These are phyloP conservation scores for Pochonia chlamydosporia DNA, from an alignment of 2,329 filamentous ascomycete species.

Conservation along the genomic window DNA sequence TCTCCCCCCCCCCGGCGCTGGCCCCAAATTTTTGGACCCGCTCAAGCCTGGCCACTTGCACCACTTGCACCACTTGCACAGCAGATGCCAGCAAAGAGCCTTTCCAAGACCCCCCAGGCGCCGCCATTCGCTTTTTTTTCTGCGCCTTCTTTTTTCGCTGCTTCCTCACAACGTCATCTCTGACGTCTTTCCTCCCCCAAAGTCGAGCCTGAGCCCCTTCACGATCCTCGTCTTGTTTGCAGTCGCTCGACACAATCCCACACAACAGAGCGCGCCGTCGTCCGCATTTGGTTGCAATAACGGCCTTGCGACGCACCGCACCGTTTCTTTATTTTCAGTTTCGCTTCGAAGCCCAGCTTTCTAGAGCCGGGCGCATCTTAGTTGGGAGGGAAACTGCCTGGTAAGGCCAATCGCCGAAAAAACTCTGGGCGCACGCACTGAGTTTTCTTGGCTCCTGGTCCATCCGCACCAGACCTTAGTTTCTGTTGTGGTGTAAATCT, in stretches of 20 bases:
- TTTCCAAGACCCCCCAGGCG: conserved; percentile 11
- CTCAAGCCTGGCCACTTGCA: neutral
- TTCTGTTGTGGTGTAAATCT: conserved; percentile 8
- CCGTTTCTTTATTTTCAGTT: neutral
- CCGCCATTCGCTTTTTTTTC: conserved; percentile 23
- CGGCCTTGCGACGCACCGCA: conserved; percentile 3
- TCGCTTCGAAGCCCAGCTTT: neutral
- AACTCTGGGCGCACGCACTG: too few relatives aligned
- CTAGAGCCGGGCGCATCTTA: neutral
- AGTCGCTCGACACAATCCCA: conserved; percentile 21
- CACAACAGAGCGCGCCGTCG: conserved; percentile 6
- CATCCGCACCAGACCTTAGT: neutral
- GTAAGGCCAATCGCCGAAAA: neutral
- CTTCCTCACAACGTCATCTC: conserved; percentile 38
- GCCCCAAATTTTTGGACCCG: neutral
- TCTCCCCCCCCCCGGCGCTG: neutral
- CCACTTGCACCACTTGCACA: too few relatives aligned
- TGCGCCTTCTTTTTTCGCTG: conserved; percentile 31
- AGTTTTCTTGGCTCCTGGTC: neutral
- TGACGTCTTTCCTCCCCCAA: conserved; percentile 37
- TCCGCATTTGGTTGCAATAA: conserved; percentile 5
- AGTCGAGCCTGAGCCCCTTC: conserved; percentile 29
- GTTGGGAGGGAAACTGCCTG: too few relatives aligned
- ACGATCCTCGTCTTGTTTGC: conserved; percentile 22
- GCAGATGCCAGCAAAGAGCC: too few relatives aligned